phyloP scores from a whole-genome alignment of 805 yeast genomes.

The Barnettozyma botsteinii region DNA sequence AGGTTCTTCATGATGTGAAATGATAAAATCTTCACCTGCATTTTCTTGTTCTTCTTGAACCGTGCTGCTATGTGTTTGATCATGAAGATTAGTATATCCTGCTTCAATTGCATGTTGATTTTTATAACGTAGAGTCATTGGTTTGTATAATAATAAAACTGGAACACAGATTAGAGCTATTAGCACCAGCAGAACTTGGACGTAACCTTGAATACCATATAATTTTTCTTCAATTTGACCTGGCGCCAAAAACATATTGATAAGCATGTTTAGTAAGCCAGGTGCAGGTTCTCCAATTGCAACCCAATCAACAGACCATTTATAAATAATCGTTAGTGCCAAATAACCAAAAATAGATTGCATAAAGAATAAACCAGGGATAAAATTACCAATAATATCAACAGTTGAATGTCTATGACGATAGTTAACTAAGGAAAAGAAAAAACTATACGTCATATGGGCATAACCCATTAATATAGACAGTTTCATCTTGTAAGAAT shows the following conservation, averaged over 20 bases:
- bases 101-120: constrained; percentile 44
- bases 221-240: constrained; percentile 79
- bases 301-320: constrained; percentile 93
- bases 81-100: constrained; percentile 43
- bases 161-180: constrained; percentile 91
- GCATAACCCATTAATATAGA: constrained; percentile 90
- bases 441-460: constrained; percentile 89
- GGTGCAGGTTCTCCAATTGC: constrained; percentile 78
- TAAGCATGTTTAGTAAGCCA: constrained; percentile 88
- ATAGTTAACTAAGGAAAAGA: constrained; percentile 81
- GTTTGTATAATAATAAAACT: constrained; percentile 81
- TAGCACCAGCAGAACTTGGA: constrained; percentile 67
- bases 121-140: constrained; percentile 60
- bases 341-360: constrained; percentile 94
- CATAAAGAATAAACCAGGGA: constrained; percentile 93
- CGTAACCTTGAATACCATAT: constrained; percentile 69
- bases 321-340: constrained; percentile 78
- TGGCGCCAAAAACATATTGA: constrained; percentile 92
- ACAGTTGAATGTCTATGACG: constrained; percentile 60
- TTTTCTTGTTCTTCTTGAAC: constrained; percentile 37
- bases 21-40: constrained; percentile 36
- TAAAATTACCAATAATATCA: constrained; percentile 86
- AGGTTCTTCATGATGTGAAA: constrained; percentile 44
- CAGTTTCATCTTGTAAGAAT: constrained; percentile 95
- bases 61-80: constrained; percentile 27